These are phyloP conservation scores for Podila clonocystis DNA, from an alignment of 192 early-diverging fungal species.

Conservation along the genomic window DNA sequence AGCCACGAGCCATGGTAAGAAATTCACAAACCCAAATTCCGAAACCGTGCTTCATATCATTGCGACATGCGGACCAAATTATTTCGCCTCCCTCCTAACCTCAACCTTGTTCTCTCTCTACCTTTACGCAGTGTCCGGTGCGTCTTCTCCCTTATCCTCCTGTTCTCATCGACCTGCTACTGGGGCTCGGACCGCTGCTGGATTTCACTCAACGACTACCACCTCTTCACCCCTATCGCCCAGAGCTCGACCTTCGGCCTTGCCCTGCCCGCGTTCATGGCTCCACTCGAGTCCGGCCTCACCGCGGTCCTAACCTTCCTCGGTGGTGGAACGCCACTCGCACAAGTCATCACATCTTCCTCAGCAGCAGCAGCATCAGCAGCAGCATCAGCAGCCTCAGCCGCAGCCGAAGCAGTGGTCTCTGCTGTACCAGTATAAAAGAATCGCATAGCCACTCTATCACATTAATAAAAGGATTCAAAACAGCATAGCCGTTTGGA, in stretches of 20 bases:
- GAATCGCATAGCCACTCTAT: too few species aligned
- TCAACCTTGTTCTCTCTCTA: neutral
- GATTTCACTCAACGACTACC: slow-evolving; percentile 57
- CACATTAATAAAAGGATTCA: too few species aligned
- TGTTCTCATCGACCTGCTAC: slow-evolving; percentile 69
- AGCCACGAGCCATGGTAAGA: neutral
- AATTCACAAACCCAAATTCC: neutral
- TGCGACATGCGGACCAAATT: neutral
- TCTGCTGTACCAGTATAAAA: too few species aligned
- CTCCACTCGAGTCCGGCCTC: slow-evolving; percentile 15
- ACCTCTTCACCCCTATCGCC: slow-evolving; percentile 34
- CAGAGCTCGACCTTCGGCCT: slow-evolving; percentile 41
- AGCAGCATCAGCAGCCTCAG: neutral
- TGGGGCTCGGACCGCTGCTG: slow-evolving; percentile 72
- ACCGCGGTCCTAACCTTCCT: slow-evolving; percentile 16
- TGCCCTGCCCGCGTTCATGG: slow-evolving; percentile 24
- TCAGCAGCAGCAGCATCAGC: neutral
- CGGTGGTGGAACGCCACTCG: slow-evolving; percentile 32
- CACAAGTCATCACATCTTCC: slow-evolving; percentile 13
- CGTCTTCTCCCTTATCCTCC: slow-evolving; percentile 61
- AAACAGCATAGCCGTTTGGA: too few species aligned
- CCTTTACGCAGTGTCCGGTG: slow-evolving; percentile 58
- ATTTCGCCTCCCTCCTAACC: neutral
- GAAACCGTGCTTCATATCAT: neutral
- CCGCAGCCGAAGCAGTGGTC: neutral